Base-by-base conservation (phyloP, 2,329 filamentous ascomycete species). In the Corinectria fuckeliana region DNA sequence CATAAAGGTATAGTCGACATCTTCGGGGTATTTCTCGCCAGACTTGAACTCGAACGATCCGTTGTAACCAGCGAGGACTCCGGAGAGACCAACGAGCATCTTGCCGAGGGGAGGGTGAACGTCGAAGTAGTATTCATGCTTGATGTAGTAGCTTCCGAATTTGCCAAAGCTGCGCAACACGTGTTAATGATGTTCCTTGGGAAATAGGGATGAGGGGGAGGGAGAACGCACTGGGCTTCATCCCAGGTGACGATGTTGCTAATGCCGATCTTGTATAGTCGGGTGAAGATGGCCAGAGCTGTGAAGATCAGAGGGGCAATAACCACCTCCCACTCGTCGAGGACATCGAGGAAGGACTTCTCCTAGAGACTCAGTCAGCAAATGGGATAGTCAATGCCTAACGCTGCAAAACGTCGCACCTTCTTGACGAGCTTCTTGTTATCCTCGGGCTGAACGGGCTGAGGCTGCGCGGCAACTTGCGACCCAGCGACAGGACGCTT, bases 1-100 rank as follows among this genome's bases (percentile, higher is more conserved):
- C 96, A 99, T 99, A 74, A 97, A 97, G 70, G 93, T 96, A 78
- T 96, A 99, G 82, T 99, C 90, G 74, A 99, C 84, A 72, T 98
- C 92, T 68, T 89, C 87, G 10, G 95, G 95, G 76, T 99, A 99
- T 54, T 87, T 93, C 74, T 98, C 95, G 75, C 95, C 95, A 53
- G 94, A 98, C 79, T 99, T 99, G 85, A 99, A 99, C 75, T 99
- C 95, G 79, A 99, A 99, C 4, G 94, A 96, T 58, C 95, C 95
- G 81, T 99, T 99, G 83, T 99, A 99, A 67, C 94, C 94, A 67
- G 94, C 96, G 62, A 99, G 85, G 74, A 96, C 96, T 74, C 95
- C 95, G 6, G 95, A 98, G 50, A 99, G 85, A 63, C 95, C 95
- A 69, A 99, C 94, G 56, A 99, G 88, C 88, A 99, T 98, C 83